Conservation (phyloP, 2,329 filamentous ascomycete genomes). For the Claviceps sp. region DNA sequence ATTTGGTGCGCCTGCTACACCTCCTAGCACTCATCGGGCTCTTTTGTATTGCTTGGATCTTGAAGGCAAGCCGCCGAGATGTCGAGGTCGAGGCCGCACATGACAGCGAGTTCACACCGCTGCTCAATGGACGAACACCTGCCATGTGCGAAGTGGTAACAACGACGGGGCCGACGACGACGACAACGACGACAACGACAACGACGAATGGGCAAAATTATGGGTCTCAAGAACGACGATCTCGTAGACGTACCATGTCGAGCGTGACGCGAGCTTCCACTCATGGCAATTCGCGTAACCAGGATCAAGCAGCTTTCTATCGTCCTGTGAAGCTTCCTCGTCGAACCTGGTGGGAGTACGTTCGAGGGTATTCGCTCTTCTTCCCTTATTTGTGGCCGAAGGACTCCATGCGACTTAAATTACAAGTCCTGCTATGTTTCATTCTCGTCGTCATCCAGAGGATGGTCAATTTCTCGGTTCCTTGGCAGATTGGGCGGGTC, state of each 20-base stretch:
- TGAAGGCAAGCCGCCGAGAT: conserved; percentile 26
- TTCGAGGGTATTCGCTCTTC: conserved; percentile 83
- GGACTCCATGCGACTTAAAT: conserved; percentile 58
- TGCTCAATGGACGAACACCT: conserved; percentile 36
- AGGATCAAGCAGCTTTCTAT: conserved; percentile 70
- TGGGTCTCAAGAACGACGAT: conserved; percentile 13
- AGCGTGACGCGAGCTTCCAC: conserved; percentile 24
- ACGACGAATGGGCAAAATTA: conserved; percentile 10
- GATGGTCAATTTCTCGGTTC: conserved; percentile 74
- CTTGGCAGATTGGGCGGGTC: conserved; percentile 65
- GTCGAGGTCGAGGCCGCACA: conserved; percentile 25
- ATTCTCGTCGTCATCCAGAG: conserved; percentile 67
- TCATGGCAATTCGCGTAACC: conserved; percentile 24
- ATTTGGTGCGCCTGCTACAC: conserved; percentile 54
- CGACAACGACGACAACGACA: too few species aligned
- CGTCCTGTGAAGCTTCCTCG: conserved; percentile 75
- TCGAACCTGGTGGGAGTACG: conserved; percentile 92
- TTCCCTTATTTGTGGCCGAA: conserved; percentile 95
- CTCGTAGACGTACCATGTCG: conserved; percentile 23
- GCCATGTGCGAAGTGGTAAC: conserved; percentile 23
- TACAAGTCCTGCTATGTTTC: conserved; percentile 74
- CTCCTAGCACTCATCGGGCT: conserved; percentile 45
- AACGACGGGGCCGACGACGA: conserved; percentile 11
- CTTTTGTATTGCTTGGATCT: conserved; percentile 27
- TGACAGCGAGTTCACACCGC: conserved; percentile 46